A percentile compares a stretch with the other conserved stretches of the same genome.
Conservation (phyloP, 2,329 filamentous ascomycete genomes). For the Phyllosticta paracitricarpa region DNA sequence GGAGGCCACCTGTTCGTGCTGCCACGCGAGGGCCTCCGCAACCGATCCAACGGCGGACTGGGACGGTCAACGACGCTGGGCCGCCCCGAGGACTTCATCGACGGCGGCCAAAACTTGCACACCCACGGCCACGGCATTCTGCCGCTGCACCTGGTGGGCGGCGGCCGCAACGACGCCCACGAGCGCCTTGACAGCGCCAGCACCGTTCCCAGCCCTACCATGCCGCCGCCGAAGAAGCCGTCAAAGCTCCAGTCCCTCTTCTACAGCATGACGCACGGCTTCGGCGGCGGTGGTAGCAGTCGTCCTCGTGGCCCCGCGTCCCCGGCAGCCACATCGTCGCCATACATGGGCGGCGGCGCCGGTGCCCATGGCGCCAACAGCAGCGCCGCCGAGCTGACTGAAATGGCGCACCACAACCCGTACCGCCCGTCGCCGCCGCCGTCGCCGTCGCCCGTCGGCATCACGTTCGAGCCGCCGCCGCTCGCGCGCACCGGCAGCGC, state of each 20-base stretch:
- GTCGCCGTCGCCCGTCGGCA: background rate
- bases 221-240: background rate
- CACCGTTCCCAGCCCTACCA: background rate
- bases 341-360: background rate
- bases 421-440: background rate
- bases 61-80: background rate
- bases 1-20: conserved; percentile 7
- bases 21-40: background rate
- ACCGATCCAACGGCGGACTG: background rate
- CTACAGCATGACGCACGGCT: background rate
- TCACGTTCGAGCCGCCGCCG: background rate
- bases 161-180: background rate
- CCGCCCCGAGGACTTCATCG: background rate
- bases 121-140: background rate
- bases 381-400: background rate
- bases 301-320: background rate
- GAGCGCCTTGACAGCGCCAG: background rate
- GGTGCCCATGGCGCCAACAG: background rate
- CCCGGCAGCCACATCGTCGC: background rate
- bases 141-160: background rate
- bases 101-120: background rate
- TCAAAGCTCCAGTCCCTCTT: background rate
- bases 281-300: background rate
- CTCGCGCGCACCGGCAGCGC: background rate
- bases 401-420: background rate